Conservation (phyloP, 2,329 filamentous ascomycete genomes). For the Ophiostoma ulmi region DNA sequence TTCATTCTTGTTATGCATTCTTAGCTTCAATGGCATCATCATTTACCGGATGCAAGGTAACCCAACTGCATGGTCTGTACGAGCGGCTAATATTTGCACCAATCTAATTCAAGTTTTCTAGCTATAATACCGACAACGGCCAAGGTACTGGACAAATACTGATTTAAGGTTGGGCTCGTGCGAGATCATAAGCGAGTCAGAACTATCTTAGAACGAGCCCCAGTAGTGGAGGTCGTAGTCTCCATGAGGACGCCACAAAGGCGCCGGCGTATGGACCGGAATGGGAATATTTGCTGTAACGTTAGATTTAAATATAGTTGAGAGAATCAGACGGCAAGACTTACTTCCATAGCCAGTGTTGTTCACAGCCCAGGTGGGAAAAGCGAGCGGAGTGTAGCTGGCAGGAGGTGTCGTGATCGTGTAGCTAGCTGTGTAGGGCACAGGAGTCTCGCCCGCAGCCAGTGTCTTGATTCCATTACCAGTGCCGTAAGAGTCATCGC, state of each 20-base stretch:
- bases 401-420: not conserved
- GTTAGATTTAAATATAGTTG: not conserved
- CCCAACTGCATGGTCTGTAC: not conserved
- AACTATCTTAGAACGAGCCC: not conserved
- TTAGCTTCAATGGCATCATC: slow-evolving; percentile 15
- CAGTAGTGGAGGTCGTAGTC: slow-evolving; percentile 12
- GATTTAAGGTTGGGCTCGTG: not conserved
- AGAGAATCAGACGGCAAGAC: not conserved
- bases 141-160: not conserved
- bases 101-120: not conserved
- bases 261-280: slow-evolving; percentile 5
- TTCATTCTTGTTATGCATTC: not conserved
- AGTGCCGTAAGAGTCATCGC: not conserved
- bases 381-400: not conserved
- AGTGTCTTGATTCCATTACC: slow-evolving; percentile 3
- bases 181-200: not conserved
- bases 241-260: slow-evolving; percentile 8
- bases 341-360: slow-evolving; percentile 6
- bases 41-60: not conserved
- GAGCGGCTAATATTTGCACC: not conserved
- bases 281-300: not conserved
- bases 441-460: not conserved
- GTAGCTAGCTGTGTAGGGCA: not conserved
- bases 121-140: not conserved
- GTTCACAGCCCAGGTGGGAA: slow-evolving; percentile 3